Percentiles rank a stretch among this genome's conserved stretches.
Evolutionary conservation across 345 rosid genomes (phyloP).

Genomic region (Rhizophora apiculata): DNA sequence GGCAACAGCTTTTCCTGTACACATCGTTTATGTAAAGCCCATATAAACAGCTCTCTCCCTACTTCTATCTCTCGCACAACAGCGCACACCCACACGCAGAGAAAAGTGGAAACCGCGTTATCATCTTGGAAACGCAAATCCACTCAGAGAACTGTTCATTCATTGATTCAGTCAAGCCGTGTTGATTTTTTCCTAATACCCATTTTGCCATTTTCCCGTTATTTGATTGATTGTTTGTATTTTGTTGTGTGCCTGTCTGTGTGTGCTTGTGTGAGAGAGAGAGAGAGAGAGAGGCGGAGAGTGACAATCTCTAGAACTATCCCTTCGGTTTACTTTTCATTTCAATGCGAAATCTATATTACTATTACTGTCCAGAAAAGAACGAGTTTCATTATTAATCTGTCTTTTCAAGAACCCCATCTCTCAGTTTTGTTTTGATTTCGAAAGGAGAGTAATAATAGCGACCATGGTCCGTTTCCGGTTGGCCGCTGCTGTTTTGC

Average conservation of each 20-base stretch:
- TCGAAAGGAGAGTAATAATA: not conserved
- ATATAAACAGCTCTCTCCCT: not conserved
- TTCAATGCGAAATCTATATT: too few relatives aligned
- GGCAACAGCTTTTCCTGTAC: too few relatives aligned
- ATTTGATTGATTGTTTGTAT: not conserved
- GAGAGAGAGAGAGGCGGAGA: too few relatives aligned
- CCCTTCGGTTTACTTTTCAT: too few relatives aligned
- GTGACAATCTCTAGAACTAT: too few relatives aligned
- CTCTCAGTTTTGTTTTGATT: too few relatives aligned
- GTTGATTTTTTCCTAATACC: not conserved
- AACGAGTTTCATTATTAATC: not conserved
- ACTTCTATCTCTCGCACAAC: not conserved
- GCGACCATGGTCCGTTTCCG: not conserved
- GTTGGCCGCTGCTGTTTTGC: not conserved
- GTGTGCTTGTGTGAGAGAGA: too few relatives aligned
- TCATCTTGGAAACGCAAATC: not conserved
- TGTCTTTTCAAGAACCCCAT: not conserved
- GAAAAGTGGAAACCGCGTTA: not conserved
- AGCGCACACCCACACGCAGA: not conserved
- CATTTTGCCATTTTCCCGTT: not conserved
- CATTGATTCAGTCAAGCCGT: too few relatives aligned
- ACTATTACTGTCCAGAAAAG: not conserved
- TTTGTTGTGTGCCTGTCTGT: too few relatives aligned
- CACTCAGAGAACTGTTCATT: too few relatives aligned
- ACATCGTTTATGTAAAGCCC: too few relatives aligned